A percentile compares a stretch with the other conserved stretches of the same genome.
Evolutionary conservation across 805 yeast genomes (phyloP).

Genomic region (Sugiyamaella chiloensis): DNA sequence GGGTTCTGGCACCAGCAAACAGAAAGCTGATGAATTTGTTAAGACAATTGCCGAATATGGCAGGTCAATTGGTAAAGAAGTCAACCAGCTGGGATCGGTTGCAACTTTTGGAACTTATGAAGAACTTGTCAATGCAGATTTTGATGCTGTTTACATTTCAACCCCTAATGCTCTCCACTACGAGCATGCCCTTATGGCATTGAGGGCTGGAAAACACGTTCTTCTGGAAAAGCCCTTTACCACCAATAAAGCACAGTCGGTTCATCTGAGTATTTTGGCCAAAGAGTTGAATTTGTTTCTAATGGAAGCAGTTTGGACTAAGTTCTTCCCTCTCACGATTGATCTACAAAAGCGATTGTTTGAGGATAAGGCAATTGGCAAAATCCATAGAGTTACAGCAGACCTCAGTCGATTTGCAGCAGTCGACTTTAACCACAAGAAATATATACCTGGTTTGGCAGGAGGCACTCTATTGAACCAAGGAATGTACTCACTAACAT

Average conservation of each 20-base stretch:
- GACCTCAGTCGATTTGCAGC: slow-evolving; percentile 31
- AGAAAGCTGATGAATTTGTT: slow-evolving; percentile 26
- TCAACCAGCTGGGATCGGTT: slow-evolving; percentile 8
- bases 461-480: slow-evolving; percentile 57
- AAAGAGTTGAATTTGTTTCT: slow-evolving; percentile 42
- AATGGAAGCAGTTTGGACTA: slow-evolving; percentile 50
- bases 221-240: slow-evolving; percentile 56
- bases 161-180: slow-evolving; percentile 53
- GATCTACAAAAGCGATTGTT: slow-evolving; percentile 38
- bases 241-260: slow-evolving; percentile 44
- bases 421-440: slow-evolving; percentile 31
- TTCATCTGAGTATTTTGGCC: slow-evolving; percentile 44
- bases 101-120: slow-evolving; percentile 35
- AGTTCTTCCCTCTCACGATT: slow-evolving; percentile 44
- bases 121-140: slow-evolving; percentile 40
- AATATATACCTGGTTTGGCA: slow-evolving; percentile 45
- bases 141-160: slow-evolving; percentile 53
- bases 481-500: slow-evolving; percentile 52
- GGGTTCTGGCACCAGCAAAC: slow-evolving; percentile 26
- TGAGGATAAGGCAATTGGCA: slow-evolving; percentile 46
- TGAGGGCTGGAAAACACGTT: slow-evolving; percentile 47
- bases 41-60: slow-evolving; percentile 7
- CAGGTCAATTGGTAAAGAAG: slow-evolving; percentile 5
- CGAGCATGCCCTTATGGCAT: slow-evolving; percentile 42
- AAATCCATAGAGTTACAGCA: slow-evolving; percentile 41